A percentile compares a stretch with the other conserved stretches of the same genome.
These are phyloP conservation scores for Simplicillium aogashimaense DNA, from an alignment of 2,329 filamentous ascomycete species.

Conservation along the genomic window DNA sequence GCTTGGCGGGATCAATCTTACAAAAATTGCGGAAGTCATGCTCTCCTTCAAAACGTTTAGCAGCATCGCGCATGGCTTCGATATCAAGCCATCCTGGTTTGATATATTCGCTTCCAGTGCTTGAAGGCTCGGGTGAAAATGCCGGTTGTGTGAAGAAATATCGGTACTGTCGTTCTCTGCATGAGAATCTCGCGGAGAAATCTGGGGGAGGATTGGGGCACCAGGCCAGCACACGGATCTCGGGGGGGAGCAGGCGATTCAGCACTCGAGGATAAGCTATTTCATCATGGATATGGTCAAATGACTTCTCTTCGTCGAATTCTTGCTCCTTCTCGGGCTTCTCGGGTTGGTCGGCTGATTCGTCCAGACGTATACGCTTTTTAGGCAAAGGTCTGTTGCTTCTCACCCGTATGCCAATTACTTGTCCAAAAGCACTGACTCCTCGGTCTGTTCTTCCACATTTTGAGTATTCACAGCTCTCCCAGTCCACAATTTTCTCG, in stretches of 20 bases:
- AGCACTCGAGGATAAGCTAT: slow-evolving; percentile 74
- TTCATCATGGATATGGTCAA: slow-evolving; percentile 70
- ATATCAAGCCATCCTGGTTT: slow-evolving; percentile 79
- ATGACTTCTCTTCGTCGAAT: slow-evolving; percentile 15
- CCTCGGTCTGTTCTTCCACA: slow-evolving; percentile 88
- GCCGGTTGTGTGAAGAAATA: slow-evolving; percentile 98
- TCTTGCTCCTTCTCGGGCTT: slow-evolving; percentile 14
- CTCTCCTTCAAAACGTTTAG: slow-evolving; percentile 66
- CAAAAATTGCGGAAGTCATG: slow-evolving; percentile 98
- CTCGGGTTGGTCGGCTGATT: slow-evolving; percentile 12
- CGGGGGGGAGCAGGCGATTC: slow-evolving; percentile 78
- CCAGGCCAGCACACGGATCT: slow-evolving; percentile 90
- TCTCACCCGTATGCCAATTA: slow-evolving; percentile 72
- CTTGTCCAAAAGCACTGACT: slow-evolving; percentile 94
- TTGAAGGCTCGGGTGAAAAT: slow-evolving; percentile 51
- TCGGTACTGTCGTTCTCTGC: slow-evolving; percentile 80
- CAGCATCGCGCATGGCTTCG: slow-evolving; percentile 73
- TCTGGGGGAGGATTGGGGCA: slow-evolving; percentile 68
- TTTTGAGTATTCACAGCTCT: slow-evolving; percentile 84
- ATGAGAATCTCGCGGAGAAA: slow-evolving; percentile 90
- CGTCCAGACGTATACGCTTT: slow-evolving; percentile 6
- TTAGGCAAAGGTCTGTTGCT: slow-evolving; percentile 58
- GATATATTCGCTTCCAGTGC: slow-evolving; percentile 12
- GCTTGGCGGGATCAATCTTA: slow-evolving; percentile 84
- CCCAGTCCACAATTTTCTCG: slow-evolving; percentile 61